These are phyloP conservation scores for Arabidopsis arenosa DNA, from an alignment of 345 rosid species.

Conservation along the genomic window DNA sequence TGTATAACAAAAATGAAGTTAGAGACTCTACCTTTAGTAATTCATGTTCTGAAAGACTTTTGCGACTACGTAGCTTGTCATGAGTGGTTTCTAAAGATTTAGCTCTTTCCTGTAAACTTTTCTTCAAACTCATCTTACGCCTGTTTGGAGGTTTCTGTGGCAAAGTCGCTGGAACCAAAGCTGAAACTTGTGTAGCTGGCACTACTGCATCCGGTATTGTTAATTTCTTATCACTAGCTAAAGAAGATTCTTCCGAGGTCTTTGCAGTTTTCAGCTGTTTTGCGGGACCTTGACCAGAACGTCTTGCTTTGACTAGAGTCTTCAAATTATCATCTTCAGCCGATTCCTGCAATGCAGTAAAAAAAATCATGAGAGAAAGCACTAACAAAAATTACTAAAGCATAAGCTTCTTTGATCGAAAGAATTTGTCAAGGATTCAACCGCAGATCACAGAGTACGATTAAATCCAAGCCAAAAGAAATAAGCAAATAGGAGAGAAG, in stretches of 20 bases:
- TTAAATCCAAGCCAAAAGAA: constrained; percentile 11
- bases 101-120: constrained; percentile 50
- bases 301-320: constrained; percentile 47
- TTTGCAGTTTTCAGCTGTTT: constrained; percentile 55
- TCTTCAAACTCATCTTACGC: constrained; percentile 67
- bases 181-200: constrained; percentile 54
- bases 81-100: constrained; percentile 50
- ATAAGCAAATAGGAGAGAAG: neutral
- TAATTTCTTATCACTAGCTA: constrained; percentile 51
- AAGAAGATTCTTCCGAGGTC: constrained; percentile 49
- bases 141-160: constrained; percentile 58
- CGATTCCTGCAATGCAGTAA: constrained; percentile 47
- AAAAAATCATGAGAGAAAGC: constrained; percentile 19
- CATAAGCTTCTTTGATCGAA: constrained; percentile 24
- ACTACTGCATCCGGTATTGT: constrained; percentile 42
- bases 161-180: constrained; percentile 46
- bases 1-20: constrained; percentile 24
- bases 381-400: neutral
- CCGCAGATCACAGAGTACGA: constrained; percentile 20
- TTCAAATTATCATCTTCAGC: constrained; percentile 50
- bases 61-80: constrained; percentile 46
- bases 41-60: constrained; percentile 44
- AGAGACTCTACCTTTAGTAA: constrained; percentile 55
- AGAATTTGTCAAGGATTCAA: constrained; percentile 29
- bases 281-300: constrained; percentile 48